These are phyloP conservation scores for Diaporthe sp. DNA, from an alignment of 2,329 filamentous ascomycete genomes.

Conservation along the genomic window DNA sequence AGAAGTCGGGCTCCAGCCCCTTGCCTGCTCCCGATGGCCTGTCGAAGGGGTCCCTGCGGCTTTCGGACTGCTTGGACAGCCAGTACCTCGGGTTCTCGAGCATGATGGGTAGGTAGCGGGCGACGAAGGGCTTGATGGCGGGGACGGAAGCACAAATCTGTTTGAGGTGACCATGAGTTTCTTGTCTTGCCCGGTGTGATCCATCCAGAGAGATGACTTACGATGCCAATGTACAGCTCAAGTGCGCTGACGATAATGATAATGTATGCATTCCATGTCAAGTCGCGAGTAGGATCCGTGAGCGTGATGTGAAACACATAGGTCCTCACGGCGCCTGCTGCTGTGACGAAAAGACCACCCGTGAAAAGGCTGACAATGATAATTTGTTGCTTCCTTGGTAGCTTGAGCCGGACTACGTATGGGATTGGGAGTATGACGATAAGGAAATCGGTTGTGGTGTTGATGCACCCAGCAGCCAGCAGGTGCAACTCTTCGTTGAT, in stretches of 20 bases:
- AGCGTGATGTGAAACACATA: conserved; percentile 52
- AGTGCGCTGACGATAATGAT: conserved; percentile 53
- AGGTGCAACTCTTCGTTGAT: conserved; percentile 65
- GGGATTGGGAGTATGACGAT: conserved; percentile 66
- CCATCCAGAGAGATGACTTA: conserved; percentile 43
- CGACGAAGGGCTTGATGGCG: conserved; percentile 60
- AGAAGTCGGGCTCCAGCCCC: conserved; percentile 33
- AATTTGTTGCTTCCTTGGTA: conserved; percentile 61
- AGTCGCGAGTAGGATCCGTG: conserved; percentile 48
- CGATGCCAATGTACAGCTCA: conserved; percentile 60
- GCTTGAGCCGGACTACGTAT: conserved; percentile 58
- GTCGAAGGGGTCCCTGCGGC: conserved; percentile 16
- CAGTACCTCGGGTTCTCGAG: conserved; percentile 41
- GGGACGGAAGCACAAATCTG: conserved; percentile 61
- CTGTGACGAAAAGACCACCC: conserved; percentile 62
- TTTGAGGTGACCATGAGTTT: background rate
- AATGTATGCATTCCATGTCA: conserved; percentile 53
- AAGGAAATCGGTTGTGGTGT: conserved; percentile 71
- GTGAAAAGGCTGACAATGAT: conserved; percentile 63
- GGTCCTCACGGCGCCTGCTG: conserved; percentile 54
- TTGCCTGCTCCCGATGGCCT: conserved; percentile 16
- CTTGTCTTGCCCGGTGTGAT: background rate
- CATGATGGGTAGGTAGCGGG: conserved; percentile 51
- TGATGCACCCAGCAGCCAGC: conserved; percentile 68
- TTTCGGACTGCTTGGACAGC: conserved; percentile 29